Percentiles rank a stretch among this genome's conserved stretches.
These are phyloP conservation scores for Hydnomerulius pinastri DNA, from an alignment of 768 basidiomycete genomes.

Conservation along the genomic window DNA sequence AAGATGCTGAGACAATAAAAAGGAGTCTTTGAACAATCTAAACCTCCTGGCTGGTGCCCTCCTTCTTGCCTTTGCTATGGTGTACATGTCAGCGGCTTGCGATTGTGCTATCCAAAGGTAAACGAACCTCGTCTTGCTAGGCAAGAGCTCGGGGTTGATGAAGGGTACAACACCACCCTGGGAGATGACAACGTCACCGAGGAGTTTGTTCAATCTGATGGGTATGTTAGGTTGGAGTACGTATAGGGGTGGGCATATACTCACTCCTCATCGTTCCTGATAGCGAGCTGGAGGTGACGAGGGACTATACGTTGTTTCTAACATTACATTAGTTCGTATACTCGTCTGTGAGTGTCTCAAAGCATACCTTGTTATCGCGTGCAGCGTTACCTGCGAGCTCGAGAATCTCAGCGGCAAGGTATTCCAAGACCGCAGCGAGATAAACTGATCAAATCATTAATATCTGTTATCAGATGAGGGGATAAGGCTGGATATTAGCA, in stretches of 20 bases:
- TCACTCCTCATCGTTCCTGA: constrained; percentile 88
- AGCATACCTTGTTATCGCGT: constrained; percentile 35
- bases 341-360: background rate
- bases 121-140: constrained; percentile 32
- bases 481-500: constrained; percentile 9
- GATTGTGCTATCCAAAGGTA: background rate
- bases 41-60: constrained; percentile 34
- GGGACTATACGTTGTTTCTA: constrained; percentile 94
- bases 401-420: constrained; percentile 91
- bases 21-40: constrained; percentile 11
- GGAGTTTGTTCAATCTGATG: constrained; percentile 69
- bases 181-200: constrained; percentile 85
- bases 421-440: constrained; percentile 88
- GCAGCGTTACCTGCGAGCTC: constrained; percentile 88
- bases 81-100: constrained; percentile 3
- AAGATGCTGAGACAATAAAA: constrained; percentile 25
- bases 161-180: constrained; percentile 86
- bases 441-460: constrained; percentile 54
- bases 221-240: background rate
- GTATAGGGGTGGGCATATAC: constrained; percentile 12
- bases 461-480: background rate
- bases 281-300: constrained; percentile 89
- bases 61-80: constrained; percentile 37
- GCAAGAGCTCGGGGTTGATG: constrained; percentile 50
- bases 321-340: background rate